phyloP scores from a whole-genome alignment of 2,329 filamentous ascomycete genomes.

The Rugonectria rugulosa region DNA sequence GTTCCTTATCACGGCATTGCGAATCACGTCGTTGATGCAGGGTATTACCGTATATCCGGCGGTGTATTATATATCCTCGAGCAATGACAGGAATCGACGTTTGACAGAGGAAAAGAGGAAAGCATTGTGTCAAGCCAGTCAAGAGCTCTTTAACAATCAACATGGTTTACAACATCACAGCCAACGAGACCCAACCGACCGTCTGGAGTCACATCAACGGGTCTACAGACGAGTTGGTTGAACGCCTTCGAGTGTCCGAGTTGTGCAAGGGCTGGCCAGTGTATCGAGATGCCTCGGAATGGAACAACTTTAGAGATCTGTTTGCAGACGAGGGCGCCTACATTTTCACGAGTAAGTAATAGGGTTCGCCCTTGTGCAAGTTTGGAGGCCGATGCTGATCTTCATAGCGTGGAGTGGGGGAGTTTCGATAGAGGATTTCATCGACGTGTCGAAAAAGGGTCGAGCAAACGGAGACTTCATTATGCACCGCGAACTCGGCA shows the following conservation, averaged over 20 bases:
- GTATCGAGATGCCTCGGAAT: slow-evolving; percentile 61
- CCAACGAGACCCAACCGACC: slow-evolving; percentile 3
- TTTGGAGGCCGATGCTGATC: background rate
- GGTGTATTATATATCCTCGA: background rate
- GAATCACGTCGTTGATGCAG: background rate
- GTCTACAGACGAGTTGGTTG: slow-evolving; percentile 47
- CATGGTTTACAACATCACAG: slow-evolving; percentile 16
- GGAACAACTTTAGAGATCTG: slow-evolving; percentile 59
- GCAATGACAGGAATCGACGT: background rate
- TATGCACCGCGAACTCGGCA: slow-evolving; percentile 63
- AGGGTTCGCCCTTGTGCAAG: too few relatives aligned
- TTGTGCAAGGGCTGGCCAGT: slow-evolving; percentile 63
- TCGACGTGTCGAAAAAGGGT: slow-evolving; percentile 54
- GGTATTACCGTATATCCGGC: slow-evolving; percentile 12
- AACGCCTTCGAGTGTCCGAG: slow-evolving; percentile 56
- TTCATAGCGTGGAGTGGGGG: slow-evolving; percentile 54
- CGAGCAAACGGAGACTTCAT: slow-evolving; percentile 62
- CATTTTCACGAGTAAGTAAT: slow-evolving; percentile 63
- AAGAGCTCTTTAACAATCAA: too few relatives aligned
- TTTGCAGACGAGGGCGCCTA: slow-evolving; percentile 56
- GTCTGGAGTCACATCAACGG: slow-evolving; percentile 48
- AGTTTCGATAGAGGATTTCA: slow-evolving; percentile 36
- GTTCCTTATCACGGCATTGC: background rate
- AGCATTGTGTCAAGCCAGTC: too few relatives aligned
- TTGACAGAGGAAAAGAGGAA: too few relatives aligned